Evolutionary conservation across 805 yeast species (phyloP), one percentile per base, ranked within the genome.

Genomic region (Hanseniaspora osmophila): DNA sequence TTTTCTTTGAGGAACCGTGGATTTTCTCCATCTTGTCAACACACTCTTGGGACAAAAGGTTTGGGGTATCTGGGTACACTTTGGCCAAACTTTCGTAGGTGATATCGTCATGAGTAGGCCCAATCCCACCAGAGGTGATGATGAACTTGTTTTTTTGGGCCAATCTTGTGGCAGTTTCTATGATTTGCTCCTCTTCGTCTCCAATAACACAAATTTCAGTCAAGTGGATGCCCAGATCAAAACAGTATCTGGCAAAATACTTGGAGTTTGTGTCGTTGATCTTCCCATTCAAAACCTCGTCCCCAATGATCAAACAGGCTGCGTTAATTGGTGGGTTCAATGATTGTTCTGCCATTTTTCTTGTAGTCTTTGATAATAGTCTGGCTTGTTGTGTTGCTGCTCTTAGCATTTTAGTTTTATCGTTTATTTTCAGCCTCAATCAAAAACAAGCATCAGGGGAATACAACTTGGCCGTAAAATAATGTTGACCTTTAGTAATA

Each of bases 31-130:
- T 85, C 48, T 77, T 65, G 2, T 63, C 68, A 16, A 74, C 80
- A 2, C 84, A 77, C 30, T 70, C 77, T 19, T 62, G 54, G 58
- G 86, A 80, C 15, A 79, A 57, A 40, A 58, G 60, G 47, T 77
- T 60, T 0, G 71, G 70, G 7, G 82, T 56, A 1, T 61, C 61
- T 22, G 40, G 33, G 51, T 69, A 85, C 7, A 83, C 81, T 51
- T 70, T 71, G 1, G 90, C 84, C n/a, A 86, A 59, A 1, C 84
- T 69, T 44, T 75, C 77, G 59, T 86, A 86, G 0, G 95, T 85
- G 49, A 86, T 80, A 58, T 86, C 96, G 57, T 86, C 95, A 54
- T 85, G 94, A 0, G 95, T 86, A 4, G 94, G 84, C 0, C 96
- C 96, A 48, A 86, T 84, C 0, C 76, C 71, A 6, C 73, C 73